Percentiles rank a stretch among this genome's conserved stretches.
phyloP scores from a whole-genome alignment of 2,329 filamentous ascomycete species.

The Pleurostoma richardsiae region DNA sequence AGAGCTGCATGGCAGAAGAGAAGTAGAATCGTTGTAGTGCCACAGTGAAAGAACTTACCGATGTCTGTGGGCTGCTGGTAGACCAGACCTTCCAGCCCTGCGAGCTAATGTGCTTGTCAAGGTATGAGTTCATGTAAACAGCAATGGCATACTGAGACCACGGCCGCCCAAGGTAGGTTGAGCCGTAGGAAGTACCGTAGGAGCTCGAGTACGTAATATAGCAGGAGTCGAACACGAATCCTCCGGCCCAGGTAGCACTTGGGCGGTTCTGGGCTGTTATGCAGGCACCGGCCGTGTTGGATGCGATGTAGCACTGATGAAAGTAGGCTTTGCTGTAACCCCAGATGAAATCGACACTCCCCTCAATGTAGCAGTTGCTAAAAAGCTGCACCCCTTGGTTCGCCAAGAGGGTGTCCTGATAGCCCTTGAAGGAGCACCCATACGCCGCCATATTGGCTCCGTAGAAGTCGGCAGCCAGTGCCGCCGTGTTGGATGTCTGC shows the following conservation, averaged over 20 bases:
- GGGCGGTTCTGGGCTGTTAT: conserved; percentile 25
- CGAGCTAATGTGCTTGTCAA: conserved; percentile 24
- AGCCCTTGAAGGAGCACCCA: conserved; percentile 19
- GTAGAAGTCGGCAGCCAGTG: conserved; percentile 24
- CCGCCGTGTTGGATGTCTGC: conserved; percentile 15
- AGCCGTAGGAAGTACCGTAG: conserved; percentile 10
- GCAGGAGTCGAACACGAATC: conserved; percentile 25
- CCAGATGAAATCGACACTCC: conserved; percentile 22
- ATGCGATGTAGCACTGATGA: conserved; percentile 29
- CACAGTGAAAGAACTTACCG: neutral
- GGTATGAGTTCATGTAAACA: conserved; percentile 26
- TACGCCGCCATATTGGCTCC: conserved; percentile 26
- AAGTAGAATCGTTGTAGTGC: neutral
- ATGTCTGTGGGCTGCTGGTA: conserved; percentile 22
- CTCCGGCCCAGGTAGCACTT: conserved; percentile 19
- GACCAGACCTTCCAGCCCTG: conserved; percentile 26
- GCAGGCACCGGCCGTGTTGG: conserved; percentile 23
- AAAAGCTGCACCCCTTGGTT: conserved; percentile 24
- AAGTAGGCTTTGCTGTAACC: conserved; percentile 27
- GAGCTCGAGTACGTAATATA: conserved; percentile 13
- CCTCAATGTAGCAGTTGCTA: conserved; percentile 24
- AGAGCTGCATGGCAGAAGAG: too few relatives aligned
- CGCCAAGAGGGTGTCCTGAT: conserved; percentile 22
- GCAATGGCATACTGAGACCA: conserved; percentile 20
- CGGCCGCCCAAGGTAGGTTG: conserved; percentile 16